Percentiles rank a stretch among this genome's conserved stretches.
Evolutionary conservation across 768 basidiomycete species (phyloP).

Genomic region (Lactifluus echinatus): DNA sequence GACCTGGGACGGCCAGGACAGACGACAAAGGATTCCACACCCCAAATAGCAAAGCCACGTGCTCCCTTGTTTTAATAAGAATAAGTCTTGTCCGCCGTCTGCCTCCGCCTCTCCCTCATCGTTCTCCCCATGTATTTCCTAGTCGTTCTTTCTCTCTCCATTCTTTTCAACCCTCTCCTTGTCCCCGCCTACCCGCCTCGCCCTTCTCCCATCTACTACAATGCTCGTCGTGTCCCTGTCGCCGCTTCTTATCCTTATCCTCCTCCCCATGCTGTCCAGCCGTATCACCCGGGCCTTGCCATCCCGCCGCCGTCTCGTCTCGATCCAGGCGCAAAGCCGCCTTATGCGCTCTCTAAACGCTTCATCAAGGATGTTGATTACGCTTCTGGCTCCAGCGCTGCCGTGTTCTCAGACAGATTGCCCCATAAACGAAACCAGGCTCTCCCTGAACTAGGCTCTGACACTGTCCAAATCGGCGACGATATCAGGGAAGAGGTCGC

Average conservation of each 20-base stretch:
- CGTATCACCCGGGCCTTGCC: background rate
- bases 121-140: background rate
- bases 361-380: slow-evolving; percentile 12
- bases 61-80: no score
- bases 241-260: background rate
- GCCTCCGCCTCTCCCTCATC: background rate
- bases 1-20: background rate
- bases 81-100: no score
- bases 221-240: background rate
- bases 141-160: background rate
- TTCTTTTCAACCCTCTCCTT: background rate
- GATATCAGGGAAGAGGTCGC: background rate
- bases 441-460: background rate
- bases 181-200: background rate
- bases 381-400: background rate
- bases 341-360: background rate
- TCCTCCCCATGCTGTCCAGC: background rate
- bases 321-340: background rate
- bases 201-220: background rate
- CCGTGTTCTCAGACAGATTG: background rate
- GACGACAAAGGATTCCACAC: background rate
- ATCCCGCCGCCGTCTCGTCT: background rate
- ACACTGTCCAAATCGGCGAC: background rate
- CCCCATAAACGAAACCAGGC: background rate
- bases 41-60: slow-evolving; percentile 1